A percentile compares a stretch with the other conserved stretches of the same genome.
phyloP scores from a whole-genome alignment of 2,329 filamentous ascomycete genomes.

The Myrmaecium sp. region DNA sequence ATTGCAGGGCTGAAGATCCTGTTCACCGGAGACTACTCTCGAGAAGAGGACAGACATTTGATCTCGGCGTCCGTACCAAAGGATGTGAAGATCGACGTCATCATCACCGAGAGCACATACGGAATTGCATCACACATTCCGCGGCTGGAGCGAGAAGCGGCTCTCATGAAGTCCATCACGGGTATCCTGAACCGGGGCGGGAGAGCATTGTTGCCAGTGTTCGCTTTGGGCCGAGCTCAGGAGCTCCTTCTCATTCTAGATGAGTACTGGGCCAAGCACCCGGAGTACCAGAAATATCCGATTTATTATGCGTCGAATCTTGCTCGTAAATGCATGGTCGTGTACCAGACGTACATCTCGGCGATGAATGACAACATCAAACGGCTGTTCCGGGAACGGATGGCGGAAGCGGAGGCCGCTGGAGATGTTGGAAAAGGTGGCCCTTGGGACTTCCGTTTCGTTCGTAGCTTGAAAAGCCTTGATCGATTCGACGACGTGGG shows the following conservation, averaged over 20 bases:
- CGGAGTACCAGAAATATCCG: constrained; percentile 74
- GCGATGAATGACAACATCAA: constrained; percentile 99
- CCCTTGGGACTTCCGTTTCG: constrained; percentile 94
- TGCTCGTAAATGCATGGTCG: constrained; percentile 91
- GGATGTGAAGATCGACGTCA: constrained; percentile 80
- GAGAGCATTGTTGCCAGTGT: constrained; percentile 85
- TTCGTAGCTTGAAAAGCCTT: constrained; percentile 78
- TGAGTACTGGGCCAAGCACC: constrained; percentile 87
- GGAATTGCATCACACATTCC: constrained; percentile 90
- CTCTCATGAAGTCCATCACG: constrained; percentile 90
- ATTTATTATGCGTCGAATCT: constrained; percentile 97
- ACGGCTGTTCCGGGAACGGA: constrained; percentile 76
- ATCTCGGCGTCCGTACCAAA: constrained; percentile 84
- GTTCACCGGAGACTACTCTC: constrained; percentile 94
- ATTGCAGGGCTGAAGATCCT: constrained; percentile 94
- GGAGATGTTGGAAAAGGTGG: constrained; percentile 60
- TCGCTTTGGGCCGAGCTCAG: constrained; percentile 83
- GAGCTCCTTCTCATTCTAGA: constrained; percentile 88
- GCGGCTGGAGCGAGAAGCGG: constrained; percentile 75
- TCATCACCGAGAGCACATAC: constrained; percentile 96
- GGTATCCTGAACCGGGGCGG: constrained; percentile 80
- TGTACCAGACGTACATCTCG: constrained; percentile 95
- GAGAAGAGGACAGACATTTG: constrained; percentile 87
- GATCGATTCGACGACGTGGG: constrained; percentile 94
- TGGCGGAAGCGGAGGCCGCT: constrained; percentile 74